A percentile compares a stretch with the other conserved stretches of the same genome.
phyloP scores from a whole-genome alignment of 2,329 filamentous ascomycete genomes.

The Bipolaris zeicola region DNA sequence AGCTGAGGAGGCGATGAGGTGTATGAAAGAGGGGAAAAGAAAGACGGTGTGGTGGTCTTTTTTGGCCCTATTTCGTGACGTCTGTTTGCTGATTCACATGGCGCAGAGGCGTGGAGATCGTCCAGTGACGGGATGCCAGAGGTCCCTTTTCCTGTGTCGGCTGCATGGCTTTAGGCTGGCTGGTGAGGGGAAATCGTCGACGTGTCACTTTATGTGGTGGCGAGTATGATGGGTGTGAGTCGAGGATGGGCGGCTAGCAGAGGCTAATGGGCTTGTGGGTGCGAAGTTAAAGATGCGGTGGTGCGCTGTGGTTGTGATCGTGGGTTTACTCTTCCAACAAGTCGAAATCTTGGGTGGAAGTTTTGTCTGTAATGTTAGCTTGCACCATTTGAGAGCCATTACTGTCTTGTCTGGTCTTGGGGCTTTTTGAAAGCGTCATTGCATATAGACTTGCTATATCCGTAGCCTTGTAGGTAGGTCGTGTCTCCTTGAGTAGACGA shows the following conservation, averaged over 20 bases:
- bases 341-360: background rate
- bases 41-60: background rate
- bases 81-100: background rate
- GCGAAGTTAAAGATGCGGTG: background rate
- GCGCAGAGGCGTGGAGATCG: background rate
- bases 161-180: background rate
- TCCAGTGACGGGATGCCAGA: background rate
- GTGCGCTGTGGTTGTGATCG: background rate
- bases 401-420: background rate
- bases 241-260: background rate
- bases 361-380: conserved; percentile 6
- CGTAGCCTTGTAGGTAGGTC: background rate
- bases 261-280: background rate
- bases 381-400: conserved; percentile 1
- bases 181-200: background rate
- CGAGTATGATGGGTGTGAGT: background rate
- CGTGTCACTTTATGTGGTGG: background rate
- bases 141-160: background rate
- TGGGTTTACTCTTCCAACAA: background rate
- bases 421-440: background rate
- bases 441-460: background rate
- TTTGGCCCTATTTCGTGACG: background rate
- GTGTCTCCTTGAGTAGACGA: background rate
- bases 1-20: background rate
- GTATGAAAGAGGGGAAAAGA: background rate